A percentile compares a stretch with the other conserved stretches of the same genome.
Conservation (phyloP, 441 rosid species). For the Pelargonium australe region DNA sequence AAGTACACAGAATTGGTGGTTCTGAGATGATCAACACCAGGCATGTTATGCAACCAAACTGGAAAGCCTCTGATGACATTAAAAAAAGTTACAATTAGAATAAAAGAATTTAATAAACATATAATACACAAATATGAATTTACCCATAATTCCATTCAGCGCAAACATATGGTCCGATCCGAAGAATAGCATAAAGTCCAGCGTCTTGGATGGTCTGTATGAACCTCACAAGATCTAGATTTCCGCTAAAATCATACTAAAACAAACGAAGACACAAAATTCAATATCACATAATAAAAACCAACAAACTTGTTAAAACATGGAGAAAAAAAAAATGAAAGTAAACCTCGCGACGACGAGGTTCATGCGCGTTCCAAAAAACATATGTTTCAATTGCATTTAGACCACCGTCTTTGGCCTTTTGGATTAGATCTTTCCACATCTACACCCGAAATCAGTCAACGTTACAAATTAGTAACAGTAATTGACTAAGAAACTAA, state of each 20-base stretch:
- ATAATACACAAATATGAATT: background rate
- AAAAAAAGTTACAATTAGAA: background rate
- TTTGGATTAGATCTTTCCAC: conserved; percentile 40
- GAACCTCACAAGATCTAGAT: conserved; percentile 37
- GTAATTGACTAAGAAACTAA: background rate
- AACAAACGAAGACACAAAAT: background rate
- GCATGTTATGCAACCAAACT: conserved; percentile 49
- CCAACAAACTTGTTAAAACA: too few species aligned
- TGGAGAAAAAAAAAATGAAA: background rate
- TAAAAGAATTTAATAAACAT: background rate
- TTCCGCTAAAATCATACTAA: conserved; percentile 32
- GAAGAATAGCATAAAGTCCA: conserved; percentile 42
- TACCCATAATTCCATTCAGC: conserved; percentile 69
- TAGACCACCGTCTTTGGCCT: conserved; percentile 44
- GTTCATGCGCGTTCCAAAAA: conserved; percentile 49
- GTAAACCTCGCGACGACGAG: conserved; percentile 27
- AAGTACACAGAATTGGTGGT: too few species aligned
- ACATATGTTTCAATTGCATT: conserved; percentile 45
- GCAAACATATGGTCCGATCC: conserved; percentile 63
- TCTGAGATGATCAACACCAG: conserved; percentile 19
- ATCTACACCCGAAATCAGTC: conserved; percentile 23
- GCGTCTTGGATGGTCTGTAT: conserved; percentile 31
- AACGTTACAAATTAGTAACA: background rate
- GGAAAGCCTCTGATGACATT: conserved; percentile 42
- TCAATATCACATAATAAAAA: too few species aligned